These are phyloP conservation scores for Sporothrix euskadiensis DNA, from an alignment of 2,329 filamentous ascomycete species.

Conservation along the genomic window DNA sequence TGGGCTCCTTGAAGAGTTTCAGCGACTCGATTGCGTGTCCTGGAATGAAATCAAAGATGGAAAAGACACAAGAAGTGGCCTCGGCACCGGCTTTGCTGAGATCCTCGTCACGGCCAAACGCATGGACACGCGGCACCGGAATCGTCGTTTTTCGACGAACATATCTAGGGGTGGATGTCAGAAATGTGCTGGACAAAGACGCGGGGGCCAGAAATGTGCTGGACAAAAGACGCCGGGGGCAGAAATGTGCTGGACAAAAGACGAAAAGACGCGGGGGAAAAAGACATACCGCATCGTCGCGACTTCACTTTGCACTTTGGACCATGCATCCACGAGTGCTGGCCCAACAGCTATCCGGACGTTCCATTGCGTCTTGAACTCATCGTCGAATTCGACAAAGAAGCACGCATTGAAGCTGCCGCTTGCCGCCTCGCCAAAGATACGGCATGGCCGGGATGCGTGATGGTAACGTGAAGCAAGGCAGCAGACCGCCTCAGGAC, in stretches of 20 bases:
- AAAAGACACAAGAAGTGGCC: neutral
- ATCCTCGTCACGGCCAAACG: neutral
- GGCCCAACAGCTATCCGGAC: neutral
- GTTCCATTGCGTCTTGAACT: neutral
- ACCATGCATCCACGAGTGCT: neutral
- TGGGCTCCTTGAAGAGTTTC: neutral
- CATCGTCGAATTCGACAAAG: neutral
- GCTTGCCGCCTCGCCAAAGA: neutral
- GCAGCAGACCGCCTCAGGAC: neutral
- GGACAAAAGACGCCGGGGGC: no score
- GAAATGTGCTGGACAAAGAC: no score
- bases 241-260: no score
- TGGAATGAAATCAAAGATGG: neutral
- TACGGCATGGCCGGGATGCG: neutral
- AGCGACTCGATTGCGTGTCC: no score
- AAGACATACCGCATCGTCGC: no score
- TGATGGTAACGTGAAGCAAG: neutral
- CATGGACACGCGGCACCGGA: neutral
- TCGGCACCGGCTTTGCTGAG: neutral
- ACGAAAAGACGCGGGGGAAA: no score
- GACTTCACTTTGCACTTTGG: no score
- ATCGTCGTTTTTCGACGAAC: neutral
- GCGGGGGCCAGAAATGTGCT: no score
- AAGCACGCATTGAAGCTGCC: neutral
- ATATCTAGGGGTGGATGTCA: neutral